Conservation (phyloP, 1,284 basidiomycete species). For the Thecaphora thlaspeos region DNA sequence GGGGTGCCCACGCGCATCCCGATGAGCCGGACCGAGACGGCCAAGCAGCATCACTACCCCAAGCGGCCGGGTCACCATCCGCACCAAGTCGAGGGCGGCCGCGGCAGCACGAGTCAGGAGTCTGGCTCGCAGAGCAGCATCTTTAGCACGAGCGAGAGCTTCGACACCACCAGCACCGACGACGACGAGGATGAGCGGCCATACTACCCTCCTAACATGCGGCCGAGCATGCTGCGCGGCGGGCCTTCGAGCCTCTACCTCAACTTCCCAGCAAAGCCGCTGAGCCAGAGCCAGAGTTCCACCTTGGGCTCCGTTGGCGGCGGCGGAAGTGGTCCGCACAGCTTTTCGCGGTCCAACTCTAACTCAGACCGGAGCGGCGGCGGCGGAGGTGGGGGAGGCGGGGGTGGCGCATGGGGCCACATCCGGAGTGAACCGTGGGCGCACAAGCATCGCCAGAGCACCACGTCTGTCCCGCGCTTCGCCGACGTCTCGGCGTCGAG, state of each 20-base stretch:
- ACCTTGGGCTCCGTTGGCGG: too few species aligned
- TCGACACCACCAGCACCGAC: constrained; percentile 37
- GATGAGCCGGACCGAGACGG: constrained; percentile 33
- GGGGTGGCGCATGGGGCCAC: neutral
- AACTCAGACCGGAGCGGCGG: constrained; percentile 14
- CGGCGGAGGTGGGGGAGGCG: neutral
- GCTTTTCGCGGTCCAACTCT: constrained; percentile 27
- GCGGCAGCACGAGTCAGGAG: constrained; percentile 24
- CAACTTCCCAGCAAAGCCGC: constrained; percentile 27
- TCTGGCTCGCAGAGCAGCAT: constrained; percentile 31
- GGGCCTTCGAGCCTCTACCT: constrained; percentile 34
- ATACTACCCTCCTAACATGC: constrained; percentile 33
- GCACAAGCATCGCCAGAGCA: constrained; percentile 2
- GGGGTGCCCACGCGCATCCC: constrained; percentile 1
- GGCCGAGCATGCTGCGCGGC: constrained; percentile 36
- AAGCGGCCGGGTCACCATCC: constrained; percentile 20
- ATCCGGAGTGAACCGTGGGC: neutral
- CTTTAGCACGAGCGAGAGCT: constrained; percentile 40
- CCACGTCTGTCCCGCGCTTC: neutral
- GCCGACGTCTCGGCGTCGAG: constrained; percentile 2
- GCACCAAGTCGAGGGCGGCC: constrained; percentile 24
- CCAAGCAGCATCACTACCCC: constrained; percentile 33
- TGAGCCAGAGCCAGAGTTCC: constrained; percentile 1
- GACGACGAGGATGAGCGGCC: constrained; percentile 46
- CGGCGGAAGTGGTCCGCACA: constrained; percentile 34